Percentiles rank a stretch among this genome's conserved stretches.
These are phyloP conservation scores for Houttuynia cordata DNA, from an alignment of 164 flowering plant genomes.

Conservation along the genomic window DNA sequence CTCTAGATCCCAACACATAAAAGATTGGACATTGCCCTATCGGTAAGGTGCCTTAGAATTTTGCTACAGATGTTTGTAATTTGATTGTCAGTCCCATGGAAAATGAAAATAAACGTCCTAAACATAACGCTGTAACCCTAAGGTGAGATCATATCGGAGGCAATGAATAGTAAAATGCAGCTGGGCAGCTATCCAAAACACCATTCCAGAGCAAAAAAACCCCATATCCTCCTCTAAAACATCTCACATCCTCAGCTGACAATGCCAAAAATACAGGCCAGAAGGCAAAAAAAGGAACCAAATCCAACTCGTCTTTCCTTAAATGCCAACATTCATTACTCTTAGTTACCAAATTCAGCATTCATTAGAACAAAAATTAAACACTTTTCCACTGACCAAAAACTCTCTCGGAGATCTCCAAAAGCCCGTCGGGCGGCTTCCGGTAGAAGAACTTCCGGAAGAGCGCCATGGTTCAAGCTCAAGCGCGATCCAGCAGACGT, in stretches of 20 bases:
- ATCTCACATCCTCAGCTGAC: neutral
- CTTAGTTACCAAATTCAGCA: neutral
- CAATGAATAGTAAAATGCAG: no score
- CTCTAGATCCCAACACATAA: no score
- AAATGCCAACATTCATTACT: neutral
- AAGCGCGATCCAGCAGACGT: neutral
- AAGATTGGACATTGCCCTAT: no score
- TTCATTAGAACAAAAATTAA: neutral
- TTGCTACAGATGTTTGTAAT: no score
- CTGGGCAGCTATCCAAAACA: no score
- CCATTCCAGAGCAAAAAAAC: no score
- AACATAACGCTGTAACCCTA: no score
- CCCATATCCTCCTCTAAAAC: no score
- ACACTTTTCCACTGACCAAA: conserved; percentile 20
- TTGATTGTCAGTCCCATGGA: no score
- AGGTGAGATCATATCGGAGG: no score
- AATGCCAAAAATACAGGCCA: neutral
- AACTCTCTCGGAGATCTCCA: conserved; percentile 53
- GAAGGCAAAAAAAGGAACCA: neutral
- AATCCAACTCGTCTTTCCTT: neutral
- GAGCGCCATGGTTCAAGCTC: conserved; percentile 25
- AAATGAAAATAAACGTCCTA: no score
- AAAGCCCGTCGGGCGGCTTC: conserved; percentile 53
- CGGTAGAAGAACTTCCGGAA: conserved; percentile 45
- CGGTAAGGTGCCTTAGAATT: no score